Base-by-base conservation (phyloP, 2,329 filamentous ascomycete species). In the Simplicillium sp. region DNA sequence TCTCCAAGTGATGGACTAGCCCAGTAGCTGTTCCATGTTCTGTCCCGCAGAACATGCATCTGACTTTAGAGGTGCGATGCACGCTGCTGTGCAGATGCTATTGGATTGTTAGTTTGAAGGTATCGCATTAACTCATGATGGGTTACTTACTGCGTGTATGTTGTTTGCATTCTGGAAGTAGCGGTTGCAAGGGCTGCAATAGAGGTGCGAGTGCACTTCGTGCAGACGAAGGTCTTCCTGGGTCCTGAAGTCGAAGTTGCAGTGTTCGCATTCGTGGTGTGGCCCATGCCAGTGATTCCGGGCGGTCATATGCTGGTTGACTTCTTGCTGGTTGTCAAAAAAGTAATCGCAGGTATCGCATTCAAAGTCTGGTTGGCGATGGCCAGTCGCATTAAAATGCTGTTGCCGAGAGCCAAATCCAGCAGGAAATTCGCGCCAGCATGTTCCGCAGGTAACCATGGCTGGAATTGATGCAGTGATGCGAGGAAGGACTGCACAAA, bases 1-100 rank as follows among this genome's bases (percentile, higher is more conserved):
- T 56, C 46, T 83, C 79, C 1, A 82, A 55, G 46, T 83, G 75
- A 50, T 77, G 63, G 1, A 60, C 51, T 4, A 81, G 47, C 4
- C 75, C 77, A 1, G 69, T 73, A 2, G 75, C 73, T 0, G 70
- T 68, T 9, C 65, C 57, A 45, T 64, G 75, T 3, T 8, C 20
- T 2, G 36, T 44, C 29, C 60, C 51, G 56, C 79, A 83, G 50
- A 76, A 81, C 0, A 71, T 77, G 38, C 79, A 84, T 0, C 34
- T 2, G 11, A 77, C 54, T 2, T 54, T 53, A 0, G 39, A 44
- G 39, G 66, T 66, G 2, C 60, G 60, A 49, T 83, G 77, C 36
- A 54, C 50, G 5, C 58, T 58, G 0, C 75, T 80, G 18, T 70
- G 71, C 3, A 74, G 58, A 46, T 82, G 77, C 75, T 80, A 9